A percentile compares a stretch with the other conserved stretches of the same genome.
Evolutionary conservation across 176 grass and related monocot genomes (phyloP).

Genomic region (Ensete glaucum): DNA sequence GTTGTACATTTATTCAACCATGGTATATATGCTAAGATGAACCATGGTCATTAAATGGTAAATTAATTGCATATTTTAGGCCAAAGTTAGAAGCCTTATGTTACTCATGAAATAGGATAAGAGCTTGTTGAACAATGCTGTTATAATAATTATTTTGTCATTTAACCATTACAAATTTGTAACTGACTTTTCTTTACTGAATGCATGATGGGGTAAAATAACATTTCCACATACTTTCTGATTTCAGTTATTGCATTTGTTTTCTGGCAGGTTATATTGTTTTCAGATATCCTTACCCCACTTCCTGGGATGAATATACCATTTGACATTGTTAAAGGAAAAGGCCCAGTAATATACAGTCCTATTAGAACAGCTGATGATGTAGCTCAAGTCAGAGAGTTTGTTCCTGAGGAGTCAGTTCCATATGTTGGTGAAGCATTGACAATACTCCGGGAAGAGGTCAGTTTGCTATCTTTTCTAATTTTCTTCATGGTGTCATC

Average conservation of each 20-base stretch:
- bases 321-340: conserved; percentile 99
- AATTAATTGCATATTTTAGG: too few relatives aligned
- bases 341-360: conserved; percentile 87
- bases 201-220: neutral
- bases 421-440: conserved; percentile 92
- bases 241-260: conserved; percentile 1
- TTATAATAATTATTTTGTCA: too few relatives aligned
- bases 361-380: conserved; percentile 72
- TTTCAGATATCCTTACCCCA: conserved; percentile 96
- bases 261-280: conserved; percentile 67
- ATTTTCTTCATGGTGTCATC: neutral
- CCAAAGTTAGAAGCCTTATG: too few relatives aligned
- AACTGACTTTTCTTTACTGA: neutral
- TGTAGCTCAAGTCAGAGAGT: conserved; percentile 84
- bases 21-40: too few relatives aligned
- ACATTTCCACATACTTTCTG: neutral
- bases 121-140: too few relatives aligned
- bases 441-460: conserved; percentile 72
- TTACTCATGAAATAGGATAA: too few relatives aligned
- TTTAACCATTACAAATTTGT: neutral
- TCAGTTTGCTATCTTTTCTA: conserved; percentile 23
- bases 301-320: conserved; percentile 98
- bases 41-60: too few relatives aligned
- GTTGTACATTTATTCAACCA: too few relatives aligned
- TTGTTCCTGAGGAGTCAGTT: conserved; percentile 78